Conservation (phyloP, 306 rosid genomes). For the Begonia peltatifolia region DNA sequence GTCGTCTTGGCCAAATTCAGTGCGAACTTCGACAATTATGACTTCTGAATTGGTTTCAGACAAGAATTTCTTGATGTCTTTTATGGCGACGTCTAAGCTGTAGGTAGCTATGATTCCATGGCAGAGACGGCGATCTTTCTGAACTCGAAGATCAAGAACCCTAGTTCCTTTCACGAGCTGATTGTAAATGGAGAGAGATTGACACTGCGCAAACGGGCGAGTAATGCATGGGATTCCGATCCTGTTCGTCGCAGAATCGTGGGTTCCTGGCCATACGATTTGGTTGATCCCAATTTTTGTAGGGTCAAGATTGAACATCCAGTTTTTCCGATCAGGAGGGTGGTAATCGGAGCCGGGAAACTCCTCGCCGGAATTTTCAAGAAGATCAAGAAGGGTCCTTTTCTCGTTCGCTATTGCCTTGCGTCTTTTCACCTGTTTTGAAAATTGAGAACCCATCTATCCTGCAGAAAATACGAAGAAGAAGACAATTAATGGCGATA, state of each 20-base stretch:
- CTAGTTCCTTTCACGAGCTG: constrained; percentile 52
- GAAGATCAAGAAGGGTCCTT: constrained; percentile 32
- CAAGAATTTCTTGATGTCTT: constrained; percentile 41
- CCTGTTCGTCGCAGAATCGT: constrained; percentile 71
- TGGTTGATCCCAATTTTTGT: constrained; percentile 29
- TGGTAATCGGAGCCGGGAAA: constrained; percentile 51
- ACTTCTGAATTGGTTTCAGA: constrained; percentile 57
- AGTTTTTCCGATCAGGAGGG: constrained; percentile 55
- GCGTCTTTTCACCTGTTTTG: constrained; percentile 40
- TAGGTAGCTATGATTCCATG: constrained; percentile 68
- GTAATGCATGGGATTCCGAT: constrained; percentile 61
- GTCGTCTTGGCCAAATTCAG: constrained; percentile 75
- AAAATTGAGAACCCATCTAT: constrained; percentile 50
- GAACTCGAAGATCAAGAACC: constrained; percentile 55
- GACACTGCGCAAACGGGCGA: constrained; percentile 91
- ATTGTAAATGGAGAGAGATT: constrained; percentile 49
- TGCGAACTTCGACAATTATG: constrained; percentile 61
- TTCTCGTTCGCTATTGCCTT: constrained; percentile 36
- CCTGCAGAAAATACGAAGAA: neutral
- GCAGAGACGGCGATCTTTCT: constrained; percentile 47
- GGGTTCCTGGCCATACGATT: constrained; percentile 91
- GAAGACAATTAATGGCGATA: too few relatives aligned
- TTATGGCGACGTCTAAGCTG: constrained; percentile 45
- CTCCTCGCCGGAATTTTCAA: constrained; percentile 19
- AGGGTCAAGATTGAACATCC: constrained; percentile 51